These are phyloP conservation scores for Sanghuangporus weigelae DNA, from an alignment of 1,284 basidiomycete genomes.

Conservation along the genomic window DNA sequence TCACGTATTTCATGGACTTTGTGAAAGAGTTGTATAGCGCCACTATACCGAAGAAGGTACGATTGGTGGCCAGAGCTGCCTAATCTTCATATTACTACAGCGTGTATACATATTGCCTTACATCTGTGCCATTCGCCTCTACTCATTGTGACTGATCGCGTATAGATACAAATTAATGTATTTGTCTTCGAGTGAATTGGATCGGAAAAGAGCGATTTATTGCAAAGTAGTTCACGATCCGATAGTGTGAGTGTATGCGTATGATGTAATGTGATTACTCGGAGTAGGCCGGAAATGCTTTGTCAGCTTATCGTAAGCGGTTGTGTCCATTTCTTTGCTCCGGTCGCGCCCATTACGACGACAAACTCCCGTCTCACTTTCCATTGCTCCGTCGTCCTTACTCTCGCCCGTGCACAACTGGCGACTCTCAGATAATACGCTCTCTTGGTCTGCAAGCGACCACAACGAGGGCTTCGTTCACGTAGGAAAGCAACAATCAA, in stretches of 20 bases:
- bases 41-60: slow-evolving; percentile 2
- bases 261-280: neutral
- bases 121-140: neutral
- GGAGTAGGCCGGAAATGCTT: neutral
- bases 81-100: neutral
- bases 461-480: neutral
- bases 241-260: neutral
- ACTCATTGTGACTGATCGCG: neutral
- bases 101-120: neutral
- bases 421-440: neutral
- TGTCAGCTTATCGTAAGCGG: neutral
- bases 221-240: neutral
- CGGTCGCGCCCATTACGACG: neutral
- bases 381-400: neutral
- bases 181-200: neutral
- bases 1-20: slow-evolving; percentile 11
- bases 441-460: neutral
- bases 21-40: slow-evolving; percentile 8
- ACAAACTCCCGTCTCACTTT: neutral
- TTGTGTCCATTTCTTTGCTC: neutral
- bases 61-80: neutral
- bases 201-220: neutral
- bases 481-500: neutral
- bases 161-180: neutral
- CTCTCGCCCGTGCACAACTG: neutral